phyloP scores from a whole-genome alignment of 495 filamentous ascomycete species.

The Stereocaulon alpinum region DNA sequence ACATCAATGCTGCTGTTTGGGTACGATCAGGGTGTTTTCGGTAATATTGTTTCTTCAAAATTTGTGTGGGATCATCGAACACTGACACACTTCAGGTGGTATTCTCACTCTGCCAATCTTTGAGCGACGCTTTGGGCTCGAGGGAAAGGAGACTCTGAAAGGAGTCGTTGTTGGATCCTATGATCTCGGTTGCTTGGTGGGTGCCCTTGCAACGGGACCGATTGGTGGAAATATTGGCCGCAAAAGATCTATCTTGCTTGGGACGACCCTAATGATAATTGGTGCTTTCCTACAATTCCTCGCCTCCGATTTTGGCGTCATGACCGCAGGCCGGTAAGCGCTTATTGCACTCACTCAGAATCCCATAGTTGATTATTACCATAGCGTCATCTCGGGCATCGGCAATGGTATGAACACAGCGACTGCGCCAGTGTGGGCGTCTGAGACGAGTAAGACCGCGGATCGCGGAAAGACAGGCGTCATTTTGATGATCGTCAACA shows the following conservation, averaged over 20 bases:
- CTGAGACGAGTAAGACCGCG: conserved; percentile 17
- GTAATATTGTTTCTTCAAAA: not conserved
- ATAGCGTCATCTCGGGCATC: conserved; percentile 13
- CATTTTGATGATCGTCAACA: conserved; percentile 25
- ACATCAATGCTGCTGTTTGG: conserved; percentile 16
- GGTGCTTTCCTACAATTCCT: conserved; percentile 4
- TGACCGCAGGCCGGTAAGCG: conserved; percentile 7
- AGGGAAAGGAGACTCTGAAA: too few species aligned
- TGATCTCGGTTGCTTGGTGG: too few species aligned
- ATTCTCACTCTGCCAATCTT: conserved; percentile 1
- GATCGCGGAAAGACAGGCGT: conserved; percentile 11
- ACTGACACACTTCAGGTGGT: not conserved
- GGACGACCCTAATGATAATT: conserved; percentile 6
- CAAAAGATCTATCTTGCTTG: conserved; percentile 4
- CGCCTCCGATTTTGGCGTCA: not conserved
- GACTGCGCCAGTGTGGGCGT: conserved; percentile 17
- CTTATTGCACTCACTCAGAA: not conserved
- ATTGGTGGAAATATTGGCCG: too few species aligned
- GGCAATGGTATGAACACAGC: conserved; percentile 19
- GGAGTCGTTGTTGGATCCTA: too few species aligned
- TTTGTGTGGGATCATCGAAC: not conserved
- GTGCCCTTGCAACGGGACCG: too few species aligned
- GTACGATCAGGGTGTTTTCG: conserved; percentile 21
- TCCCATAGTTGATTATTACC: not conserved
- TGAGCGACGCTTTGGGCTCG: not conserved